A percentile compares a stretch with the other conserved stretches of the same genome.
phyloP scores from a whole-genome alignment of 2,329 filamentous ascomycete genomes.

The Tolypocladium guangdongense region DNA sequence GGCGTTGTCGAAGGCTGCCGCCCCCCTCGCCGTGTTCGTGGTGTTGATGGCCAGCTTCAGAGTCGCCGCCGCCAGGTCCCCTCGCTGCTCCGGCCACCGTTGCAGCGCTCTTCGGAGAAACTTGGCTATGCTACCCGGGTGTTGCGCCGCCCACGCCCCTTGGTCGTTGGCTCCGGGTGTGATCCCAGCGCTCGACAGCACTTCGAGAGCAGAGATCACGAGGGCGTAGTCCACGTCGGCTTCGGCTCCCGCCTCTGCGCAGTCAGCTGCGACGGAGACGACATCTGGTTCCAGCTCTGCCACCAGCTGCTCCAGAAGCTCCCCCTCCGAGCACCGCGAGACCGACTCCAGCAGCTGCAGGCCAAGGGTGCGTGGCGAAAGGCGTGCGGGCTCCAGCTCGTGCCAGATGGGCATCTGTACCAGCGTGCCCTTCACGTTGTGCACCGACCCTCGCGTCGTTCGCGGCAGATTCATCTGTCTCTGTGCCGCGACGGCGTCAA shows the following conservation, averaged over 20 bases:
- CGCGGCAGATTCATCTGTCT: constrained; percentile 60
- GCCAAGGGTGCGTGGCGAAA: constrained; percentile 54
- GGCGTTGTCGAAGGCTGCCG: constrained; percentile 55
- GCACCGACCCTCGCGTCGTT: constrained; percentile 45
- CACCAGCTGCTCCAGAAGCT: constrained; percentile 16
- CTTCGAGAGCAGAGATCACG: constrained; percentile 26
- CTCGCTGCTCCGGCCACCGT: constrained; percentile 17
- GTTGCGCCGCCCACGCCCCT: constrained; percentile 12
- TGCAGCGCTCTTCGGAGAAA: constrained; percentile 19
- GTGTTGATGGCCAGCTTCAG: constrained; percentile 66
- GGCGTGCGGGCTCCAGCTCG: constrained; percentile 29
- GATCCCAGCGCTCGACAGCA: constrained; percentile 17
- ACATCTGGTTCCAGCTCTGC: constrained; percentile 17
- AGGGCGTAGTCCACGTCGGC: constrained; percentile 30
- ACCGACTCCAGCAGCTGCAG: constrained; percentile 49
- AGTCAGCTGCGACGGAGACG: constrained; percentile 11
- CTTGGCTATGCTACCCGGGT: constrained; percentile 16
- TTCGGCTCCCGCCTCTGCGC: constrained; percentile 7
- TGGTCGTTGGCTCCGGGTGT: constrained; percentile 11
- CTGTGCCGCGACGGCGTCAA: constrained; percentile 51
- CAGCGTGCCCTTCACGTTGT: constrained; percentile 41
- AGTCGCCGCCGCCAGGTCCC: constrained; percentile 15
- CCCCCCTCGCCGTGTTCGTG: constrained; percentile 71
- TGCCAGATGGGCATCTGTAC: constrained; percentile 50
- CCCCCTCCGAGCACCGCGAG: constrained; percentile 15